Evolutionary conservation across 495 filamentous ascomycete species (phyloP), one percentile per base, ranked within the genome.

Genomic region (Penicillium roqueforti): DNA sequence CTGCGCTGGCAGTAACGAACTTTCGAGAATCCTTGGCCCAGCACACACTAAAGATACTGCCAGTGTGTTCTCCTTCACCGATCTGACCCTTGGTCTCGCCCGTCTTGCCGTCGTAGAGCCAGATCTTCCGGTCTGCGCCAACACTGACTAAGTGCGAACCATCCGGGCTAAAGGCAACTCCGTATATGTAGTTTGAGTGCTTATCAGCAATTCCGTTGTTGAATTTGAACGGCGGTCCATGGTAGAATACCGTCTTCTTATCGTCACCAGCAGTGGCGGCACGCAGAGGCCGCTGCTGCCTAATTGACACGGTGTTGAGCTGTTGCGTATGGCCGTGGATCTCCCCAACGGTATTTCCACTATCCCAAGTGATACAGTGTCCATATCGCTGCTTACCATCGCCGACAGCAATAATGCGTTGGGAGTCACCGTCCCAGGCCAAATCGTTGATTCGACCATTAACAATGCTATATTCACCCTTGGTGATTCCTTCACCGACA

Each of bases 401-500:
- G 20, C 93, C 93, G 18, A 97, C 95, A 9, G 92, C 95, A 56
- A 97, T 95, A 47, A 98, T 88, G 22, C 93, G 87, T 74, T 96
- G 91, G 45, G 87, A 92, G 69, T 98, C 93, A 42, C 92, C 95
- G 68, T 97, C 93, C 92, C 93, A 98, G 10, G 92, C 91, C 44
- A 98, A 76, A 66, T 97, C 93, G 67, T 93, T 93, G 68, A 98
- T 95, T 42, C 89, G 86, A 29, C 93, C 95, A 47, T 89, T 92
- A 58, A 97, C 90, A 68, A 97, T 96, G 56, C 83, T 82, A 70
- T 96, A 97, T 68, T 97, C 93, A 49, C 92, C 87, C 61, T 83
- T 84, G 48, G 79, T 82, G 42, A 75, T 68, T 18, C 80, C 79
- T 23, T 81, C 77, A 14, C 81, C 79, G 41, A 75, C 68, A 48